Evolutionary conservation across 257 asterid genomes (phyloP).

Genomic region (Pogostemon cablin): DNA sequence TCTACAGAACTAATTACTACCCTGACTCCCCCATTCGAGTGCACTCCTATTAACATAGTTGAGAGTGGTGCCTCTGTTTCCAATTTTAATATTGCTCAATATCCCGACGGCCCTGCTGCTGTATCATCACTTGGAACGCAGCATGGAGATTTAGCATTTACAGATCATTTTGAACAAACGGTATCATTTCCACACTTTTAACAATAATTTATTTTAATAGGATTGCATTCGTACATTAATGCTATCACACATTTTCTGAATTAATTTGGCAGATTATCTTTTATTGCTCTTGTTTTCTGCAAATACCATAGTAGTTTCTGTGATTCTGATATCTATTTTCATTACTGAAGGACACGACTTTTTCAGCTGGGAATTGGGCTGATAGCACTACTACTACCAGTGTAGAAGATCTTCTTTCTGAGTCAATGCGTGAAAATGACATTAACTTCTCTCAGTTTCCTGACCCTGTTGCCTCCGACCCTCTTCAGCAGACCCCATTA

Average conservation of each 20-base stretch:
- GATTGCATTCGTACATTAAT: not conserved
- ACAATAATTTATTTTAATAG: not conserved
- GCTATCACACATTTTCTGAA: too few species aligned
- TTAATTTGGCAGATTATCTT: not conserved
- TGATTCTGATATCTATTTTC: slow-evolving; percentile 30
- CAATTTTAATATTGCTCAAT: slow-evolving; percentile 30
- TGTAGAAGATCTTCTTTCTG: slow-evolving; percentile 72
- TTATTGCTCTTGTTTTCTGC: slow-evolving; percentile 3
- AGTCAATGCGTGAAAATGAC: slow-evolving; percentile 42
- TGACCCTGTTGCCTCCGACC: slow-evolving; percentile 38
- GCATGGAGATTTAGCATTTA: slow-evolving; percentile 33
- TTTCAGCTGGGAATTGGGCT: slow-evolving; percentile 72
- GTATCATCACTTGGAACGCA: slow-evolving; percentile 36
- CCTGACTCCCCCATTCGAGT: slow-evolving; percentile 36
- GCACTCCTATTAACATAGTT: slow-evolving; percentile 31
- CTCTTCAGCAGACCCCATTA: slow-evolving; percentile 56
- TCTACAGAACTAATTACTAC: slow-evolving; percentile 32
- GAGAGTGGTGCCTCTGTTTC: slow-evolving; percentile 38
- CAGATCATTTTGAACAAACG: slow-evolving; percentile 45
- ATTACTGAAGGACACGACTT: slow-evolving; percentile 40
- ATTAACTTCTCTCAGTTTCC: slow-evolving; percentile 44
- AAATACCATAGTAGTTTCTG: not conserved
- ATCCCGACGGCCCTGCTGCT: slow-evolving; percentile 33
- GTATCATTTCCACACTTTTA: slow-evolving; percentile 35
- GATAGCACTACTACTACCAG: slow-evolving; percentile 77